phyloP scores from a whole-genome alignment of 352 stramenopile genomes.

The Detonula confervacea region DNA sequence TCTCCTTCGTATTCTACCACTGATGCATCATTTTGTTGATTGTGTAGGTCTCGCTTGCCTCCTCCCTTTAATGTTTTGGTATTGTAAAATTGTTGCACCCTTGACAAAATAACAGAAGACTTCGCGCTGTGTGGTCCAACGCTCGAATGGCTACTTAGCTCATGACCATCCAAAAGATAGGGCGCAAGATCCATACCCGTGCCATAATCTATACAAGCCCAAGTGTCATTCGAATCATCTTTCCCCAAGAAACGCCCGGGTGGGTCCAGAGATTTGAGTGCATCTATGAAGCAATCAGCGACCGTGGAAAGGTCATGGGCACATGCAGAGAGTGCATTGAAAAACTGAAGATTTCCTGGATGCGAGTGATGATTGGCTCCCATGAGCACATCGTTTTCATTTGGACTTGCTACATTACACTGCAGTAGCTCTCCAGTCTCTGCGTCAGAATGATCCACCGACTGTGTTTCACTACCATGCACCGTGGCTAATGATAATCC shows the following conservation, averaged over 20 bases:
- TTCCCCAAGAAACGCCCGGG: conserved; percentile 61
- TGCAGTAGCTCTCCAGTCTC: not conserved
- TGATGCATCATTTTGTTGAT: conserved; percentile 6
- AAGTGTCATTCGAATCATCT: conserved; percentile 36
- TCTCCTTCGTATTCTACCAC: not conserved
- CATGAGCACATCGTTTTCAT: conserved; percentile 23
- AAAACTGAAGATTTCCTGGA: conserved; percentile 25
- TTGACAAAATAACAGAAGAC: not conserved
- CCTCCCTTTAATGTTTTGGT: not conserved
- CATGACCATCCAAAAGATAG: conserved; percentile 4
- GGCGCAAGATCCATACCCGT: not conserved
- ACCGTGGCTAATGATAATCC: not conserved
- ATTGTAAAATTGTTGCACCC: not conserved
- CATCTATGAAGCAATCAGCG: conserved; percentile 43
- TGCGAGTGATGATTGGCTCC: conserved; percentile 18
- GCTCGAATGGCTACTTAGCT: not conserved
- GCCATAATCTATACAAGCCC: conserved; percentile 9
- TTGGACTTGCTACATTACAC: not conserved
- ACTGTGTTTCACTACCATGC: not conserved
- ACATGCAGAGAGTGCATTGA: conserved; percentile 16
- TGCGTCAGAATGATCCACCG: not conserved
- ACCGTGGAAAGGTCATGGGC: conserved; percentile 3
- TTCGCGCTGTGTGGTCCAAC: not conserved
- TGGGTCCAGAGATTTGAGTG: conserved; percentile 39
- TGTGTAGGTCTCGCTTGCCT: not conserved